Percentiles rank a stretch among this genome's conserved stretches.
Evolutionary conservation across 345 rosid genomes (phyloP).

Genomic region (Adansonia digitata): DNA sequence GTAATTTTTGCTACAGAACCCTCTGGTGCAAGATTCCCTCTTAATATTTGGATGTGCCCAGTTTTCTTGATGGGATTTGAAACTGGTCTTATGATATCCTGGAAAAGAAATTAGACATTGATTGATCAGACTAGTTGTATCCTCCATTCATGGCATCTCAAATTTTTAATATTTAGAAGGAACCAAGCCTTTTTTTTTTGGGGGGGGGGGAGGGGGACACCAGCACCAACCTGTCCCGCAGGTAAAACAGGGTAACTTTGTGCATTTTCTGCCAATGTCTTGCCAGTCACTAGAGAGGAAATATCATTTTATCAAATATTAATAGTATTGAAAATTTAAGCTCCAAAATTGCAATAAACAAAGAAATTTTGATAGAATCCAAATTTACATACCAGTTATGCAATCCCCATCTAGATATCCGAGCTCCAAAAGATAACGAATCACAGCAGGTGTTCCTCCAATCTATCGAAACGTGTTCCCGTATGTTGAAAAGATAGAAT

Average conservation of each 20-base stretch:
- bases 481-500: background rate
- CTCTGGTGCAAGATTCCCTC: conserved; percentile 91
- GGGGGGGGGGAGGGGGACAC: too few species aligned
- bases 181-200: background rate
- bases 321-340: background rate
- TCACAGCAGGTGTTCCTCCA: conserved; percentile 78
- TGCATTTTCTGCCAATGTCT: conserved; percentile 83
- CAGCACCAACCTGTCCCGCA: conserved; percentile 64
- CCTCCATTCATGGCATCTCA: background rate
- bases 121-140: background rate
- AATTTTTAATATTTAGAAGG: background rate
- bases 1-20: conserved; percentile 99
- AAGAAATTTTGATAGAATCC: conserved; percentile 6
- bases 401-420: conserved; percentile 64
- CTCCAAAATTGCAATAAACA: background rate
- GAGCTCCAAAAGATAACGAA: conserved; percentile 61
- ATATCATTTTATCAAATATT: conserved; percentile 10
- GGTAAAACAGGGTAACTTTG: conserved; percentile 58
- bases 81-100: conserved; percentile 73
- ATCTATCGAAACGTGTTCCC: conserved; percentile 32
- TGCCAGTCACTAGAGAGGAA: conserved; percentile 70
- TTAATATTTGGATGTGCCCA: conserved; percentile 85
- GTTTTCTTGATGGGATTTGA: conserved; percentile 91
- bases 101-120: conserved; percentile 8
- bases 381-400: conserved; percentile 55